Evolutionary conservation across 768 basidiomycete species (phyloP), one percentile per base, ranked within the genome.

Genomic region (Mrakia frigida): DNA sequence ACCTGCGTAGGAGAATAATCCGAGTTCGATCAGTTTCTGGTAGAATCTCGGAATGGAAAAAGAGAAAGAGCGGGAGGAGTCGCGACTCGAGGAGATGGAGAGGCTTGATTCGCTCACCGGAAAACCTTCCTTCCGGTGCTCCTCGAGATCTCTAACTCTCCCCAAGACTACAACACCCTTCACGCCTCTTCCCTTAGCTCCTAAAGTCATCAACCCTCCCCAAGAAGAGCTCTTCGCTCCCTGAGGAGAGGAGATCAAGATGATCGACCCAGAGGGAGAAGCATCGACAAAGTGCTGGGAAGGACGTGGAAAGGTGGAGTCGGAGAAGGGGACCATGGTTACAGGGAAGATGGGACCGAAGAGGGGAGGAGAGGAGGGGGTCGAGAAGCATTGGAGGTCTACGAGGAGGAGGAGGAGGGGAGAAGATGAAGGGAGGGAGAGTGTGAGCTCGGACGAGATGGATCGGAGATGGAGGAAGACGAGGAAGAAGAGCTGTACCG

Each of bases 131-230:
- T 18, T 41, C 10, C 71, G 37, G 31, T 77, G 76, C 63, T 77
- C 76, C 18, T 28, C 43, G 3, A 77, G 14, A 39, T 77, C 76
- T n/a, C 76, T 33, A 16, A 73, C 76, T 33, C 71, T 41, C 56
- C 76, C 76, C 11, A 77, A 18, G 25, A 77, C 67, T 21, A 77
- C 72, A 18, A 77, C 76, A 7, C 76, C 76, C 50, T 41, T 39
- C 28, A 63, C 63, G 13, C 52, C 63, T 37, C 61, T 63, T 6
- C 41, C 70, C 11, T 68, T 46, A 6, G 76, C 76, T 16, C 70
- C 61, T 9, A 71, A 28, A 4, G 63, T 68, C 71, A 77, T 73
- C 25, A 77, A 50, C 2, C 76, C 76, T 1, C 76, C 76, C 76
- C 76, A 77, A 28, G 35, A 59, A 1, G 63, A 43, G 11, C 6